phyloP scores from a whole-genome alignment of 2,329 filamentous ascomycete species.

The Monilinia fructigena region DNA sequence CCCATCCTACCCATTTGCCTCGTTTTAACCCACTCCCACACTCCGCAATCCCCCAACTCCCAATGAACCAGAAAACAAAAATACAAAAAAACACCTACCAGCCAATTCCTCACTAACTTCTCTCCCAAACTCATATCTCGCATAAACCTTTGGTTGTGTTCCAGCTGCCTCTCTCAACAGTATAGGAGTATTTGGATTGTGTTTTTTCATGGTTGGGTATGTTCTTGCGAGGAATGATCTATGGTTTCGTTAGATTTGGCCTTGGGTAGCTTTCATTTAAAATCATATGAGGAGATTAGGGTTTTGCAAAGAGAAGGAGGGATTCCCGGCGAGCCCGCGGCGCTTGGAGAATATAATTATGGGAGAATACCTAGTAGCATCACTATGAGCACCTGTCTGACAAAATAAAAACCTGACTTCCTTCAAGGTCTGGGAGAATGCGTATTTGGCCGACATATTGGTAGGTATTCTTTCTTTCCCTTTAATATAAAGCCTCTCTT shows the following conservation, averaged over 20 bases:
- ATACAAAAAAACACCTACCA: conserved; percentile 44
- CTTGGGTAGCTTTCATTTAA: neutral
- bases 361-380: conserved; percentile 69
- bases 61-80: neutral
- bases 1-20: neutral
- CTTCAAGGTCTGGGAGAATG: conserved; percentile 83
- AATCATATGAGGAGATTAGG: neutral
- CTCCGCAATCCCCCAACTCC: neutral
- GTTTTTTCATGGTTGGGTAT: conserved; percentile 99
- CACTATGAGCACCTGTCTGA: conserved; percentile 88
- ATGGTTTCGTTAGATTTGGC: conserved; percentile 4
- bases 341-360: neutral
- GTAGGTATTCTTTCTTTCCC: conserved; percentile 27
- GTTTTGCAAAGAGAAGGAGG: neutral
- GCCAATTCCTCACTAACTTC: conserved; percentile 64
- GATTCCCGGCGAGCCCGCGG: too few species aligned
- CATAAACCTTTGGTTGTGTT: conserved; percentile 81
- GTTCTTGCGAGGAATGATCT: conserved; percentile 88
- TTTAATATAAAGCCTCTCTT: conserved; percentile 23
- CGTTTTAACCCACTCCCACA: neutral
- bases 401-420: conserved; percentile 98
- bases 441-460: conserved; percentile 88
- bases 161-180: conserved; percentile 89
- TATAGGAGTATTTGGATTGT: conserved; percentile 92
- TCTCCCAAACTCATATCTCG: conserved; percentile 77